Conservation (phyloP, 2,329 filamentous ascomycete genomes). For the Pestalotiopsis sp. region DNA sequence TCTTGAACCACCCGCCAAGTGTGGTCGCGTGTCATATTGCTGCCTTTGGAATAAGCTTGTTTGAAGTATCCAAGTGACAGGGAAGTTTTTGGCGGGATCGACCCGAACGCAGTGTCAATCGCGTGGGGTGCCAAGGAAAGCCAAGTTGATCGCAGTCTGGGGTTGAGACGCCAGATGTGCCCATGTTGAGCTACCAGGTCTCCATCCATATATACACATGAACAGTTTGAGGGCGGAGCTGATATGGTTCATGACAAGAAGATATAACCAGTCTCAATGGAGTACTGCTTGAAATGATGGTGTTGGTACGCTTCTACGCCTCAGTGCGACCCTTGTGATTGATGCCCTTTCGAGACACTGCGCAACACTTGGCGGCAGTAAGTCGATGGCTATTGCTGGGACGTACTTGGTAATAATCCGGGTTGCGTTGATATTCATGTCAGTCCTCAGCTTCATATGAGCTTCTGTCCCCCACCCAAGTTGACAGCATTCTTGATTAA, state of each 20-base stretch:
- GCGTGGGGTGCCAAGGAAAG: not conserved
- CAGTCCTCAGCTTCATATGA: no score
- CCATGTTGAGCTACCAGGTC: not conserved
- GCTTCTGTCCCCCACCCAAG: no score
- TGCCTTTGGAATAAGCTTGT: not conserved
- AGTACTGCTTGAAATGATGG: no score
- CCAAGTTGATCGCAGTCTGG: not conserved
- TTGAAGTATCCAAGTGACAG: not conserved
- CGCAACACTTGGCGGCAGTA: no score
- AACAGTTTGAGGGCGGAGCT: not conserved
- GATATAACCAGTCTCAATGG: no score
- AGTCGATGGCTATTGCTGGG: no score
- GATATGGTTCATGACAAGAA: not conserved
- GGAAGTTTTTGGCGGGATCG: not conserved
- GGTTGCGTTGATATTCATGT: no score
- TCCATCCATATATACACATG: not conserved
- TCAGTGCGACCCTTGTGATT: no score
- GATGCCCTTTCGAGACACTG: no score
- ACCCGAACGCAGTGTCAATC: not conserved
- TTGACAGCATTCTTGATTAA: no score
- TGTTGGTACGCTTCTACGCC: no score
- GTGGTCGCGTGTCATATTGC: not conserved
- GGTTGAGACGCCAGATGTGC: not conserved
- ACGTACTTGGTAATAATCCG: no score
- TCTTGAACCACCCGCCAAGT: not conserved